These are phyloP conservation scores for Linnemannia elongata DNA, from an alignment of 192 early-diverging fungal species.

Conservation along the genomic window DNA sequence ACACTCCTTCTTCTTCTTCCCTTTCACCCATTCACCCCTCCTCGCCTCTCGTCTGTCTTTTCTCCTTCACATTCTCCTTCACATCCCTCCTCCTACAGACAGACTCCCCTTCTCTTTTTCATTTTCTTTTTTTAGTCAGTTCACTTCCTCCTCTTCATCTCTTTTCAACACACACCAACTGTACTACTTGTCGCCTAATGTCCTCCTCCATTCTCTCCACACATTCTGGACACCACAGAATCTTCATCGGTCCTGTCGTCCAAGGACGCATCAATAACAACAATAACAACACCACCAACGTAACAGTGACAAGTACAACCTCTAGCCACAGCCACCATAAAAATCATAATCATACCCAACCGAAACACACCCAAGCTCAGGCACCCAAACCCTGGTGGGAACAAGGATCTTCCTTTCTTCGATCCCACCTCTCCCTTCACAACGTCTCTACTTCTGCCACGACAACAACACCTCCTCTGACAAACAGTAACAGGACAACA, in stretches of 20 bases:
- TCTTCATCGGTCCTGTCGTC: slow-evolving; percentile 50
- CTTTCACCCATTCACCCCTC: neutral
- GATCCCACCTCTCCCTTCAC: slow-evolving; percentile 23
- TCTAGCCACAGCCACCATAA: neutral
- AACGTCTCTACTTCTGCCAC: slow-evolving; percentile 1
- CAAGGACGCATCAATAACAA: slow-evolving; percentile 14
- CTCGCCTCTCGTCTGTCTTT: neutral
- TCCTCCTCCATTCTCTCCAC: slow-evolving; percentile 38
- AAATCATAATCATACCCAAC: neutral
- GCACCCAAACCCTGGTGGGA: slow-evolving; percentile 54
- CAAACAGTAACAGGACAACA: neutral
- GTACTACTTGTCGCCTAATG: neutral
- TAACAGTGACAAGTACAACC: neutral
- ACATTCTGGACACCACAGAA: slow-evolving; percentile 47
- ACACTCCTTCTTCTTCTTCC: neutral
- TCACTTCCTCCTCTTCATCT: neutral
- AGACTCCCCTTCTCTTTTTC: neutral
- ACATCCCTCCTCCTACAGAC: too few species aligned
- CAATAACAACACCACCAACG: neutral
- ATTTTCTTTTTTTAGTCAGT: neutral
- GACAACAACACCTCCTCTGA: neutral
- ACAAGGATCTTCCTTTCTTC: slow-evolving; percentile 33
- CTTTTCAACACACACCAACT: neutral
- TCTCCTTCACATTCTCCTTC: neutral
- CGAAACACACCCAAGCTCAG: neutral